Evolutionary conservation across 495 filamentous ascomycete species (phyloP), one percentile per base, ranked within the genome.

Genomic region (Viridothelium virens): DNA sequence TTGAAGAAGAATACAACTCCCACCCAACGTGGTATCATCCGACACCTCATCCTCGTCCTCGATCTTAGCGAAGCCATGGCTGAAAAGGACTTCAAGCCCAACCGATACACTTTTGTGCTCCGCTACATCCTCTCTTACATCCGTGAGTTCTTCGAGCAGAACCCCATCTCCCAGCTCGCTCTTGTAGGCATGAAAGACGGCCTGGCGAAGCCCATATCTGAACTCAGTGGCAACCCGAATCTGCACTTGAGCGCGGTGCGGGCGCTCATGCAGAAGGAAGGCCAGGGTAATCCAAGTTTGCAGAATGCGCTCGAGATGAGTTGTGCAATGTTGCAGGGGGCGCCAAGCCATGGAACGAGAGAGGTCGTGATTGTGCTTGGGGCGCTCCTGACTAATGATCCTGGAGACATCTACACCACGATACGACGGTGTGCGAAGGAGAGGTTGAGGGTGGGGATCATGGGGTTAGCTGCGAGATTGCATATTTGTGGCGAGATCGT

Each of bases 231-330:
- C 2, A 97, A 97, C 74, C 91, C 92, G 0, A 86, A 84, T 6
- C 91, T 95, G 63, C 94, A 97, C 75, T 86, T 97, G 67, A 82
- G 86, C 68, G 87, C 88, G 44, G 83, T 95, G 50, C 80, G 87
- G 68, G 83, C 80, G 62, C 78, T 94, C 10, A 86, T 89, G 56
- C 75, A 79, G 6, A 84, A 92, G 65, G 92, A 97, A 63, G 91
- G 91, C 3, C 88, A 91, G 67, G 94, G 94, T 9, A 88, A 89
- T 62, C 92, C 94, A 4, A 92, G 89, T 75, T 77, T 98, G 38
- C 94, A 98, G 69, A 98, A 98, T 78, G 93, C 92, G 5, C 81
- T 98, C 38, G 91, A 97, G 71, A 94, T 97, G 90, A 89, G 90
- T 63, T 84, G 93, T 61, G 93, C 89, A 63, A 87, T 88, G 36